Percentiles rank a stretch among this genome's conserved stretches.
Evolutionary conservation across 805 yeast species (phyloP).

Genomic region (Pichia pseudocactophila): DNA sequence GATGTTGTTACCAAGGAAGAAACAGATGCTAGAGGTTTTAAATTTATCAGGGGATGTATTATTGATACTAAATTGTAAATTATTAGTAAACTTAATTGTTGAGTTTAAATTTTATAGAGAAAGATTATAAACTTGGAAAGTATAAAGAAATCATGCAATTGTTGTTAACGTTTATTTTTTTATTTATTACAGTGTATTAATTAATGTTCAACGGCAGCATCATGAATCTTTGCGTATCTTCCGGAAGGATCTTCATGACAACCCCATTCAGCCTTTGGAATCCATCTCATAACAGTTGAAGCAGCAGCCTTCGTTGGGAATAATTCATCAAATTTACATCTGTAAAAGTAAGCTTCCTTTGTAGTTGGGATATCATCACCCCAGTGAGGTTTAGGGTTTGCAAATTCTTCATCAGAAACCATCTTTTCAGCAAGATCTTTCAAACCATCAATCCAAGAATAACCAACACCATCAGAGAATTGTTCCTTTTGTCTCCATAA

Average conservation of each 20-base stretch:
- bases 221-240: conserved; percentile 89
- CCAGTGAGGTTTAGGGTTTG: conserved; percentile 92
- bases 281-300: conserved; percentile 96
- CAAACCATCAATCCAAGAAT: conserved; percentile 97
- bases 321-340: conserved; percentile 89
- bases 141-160: not conserved
- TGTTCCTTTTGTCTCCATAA: conserved; percentile 99
- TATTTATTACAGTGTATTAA: too few species aligned
- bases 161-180: not conserved
- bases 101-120: too few species aligned
- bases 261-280: conserved; percentile 99
- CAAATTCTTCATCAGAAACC: conserved; percentile 84
- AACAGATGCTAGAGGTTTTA: conserved; percentile 67
- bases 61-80: conserved; percentile 30
- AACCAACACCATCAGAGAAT: conserved; percentile 98
- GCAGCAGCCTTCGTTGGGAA: conserved; percentile 93
- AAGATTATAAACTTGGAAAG: too few species aligned
- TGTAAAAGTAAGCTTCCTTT: conserved; percentile 98
- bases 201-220: conserved; percentile 39
- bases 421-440: conserved; percentile 88
- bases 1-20: conserved; percentile 61
- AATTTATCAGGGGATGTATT: conserved; percentile 44
- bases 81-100: too few species aligned
- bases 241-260: conserved; percentile 99
- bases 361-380: conserved; percentile 91